Evolutionary conservation across 78 protist species (phyloP), one percentile per base, ranked within the genome.

Genomic region (Tieghemostelium lacteum): DNA sequence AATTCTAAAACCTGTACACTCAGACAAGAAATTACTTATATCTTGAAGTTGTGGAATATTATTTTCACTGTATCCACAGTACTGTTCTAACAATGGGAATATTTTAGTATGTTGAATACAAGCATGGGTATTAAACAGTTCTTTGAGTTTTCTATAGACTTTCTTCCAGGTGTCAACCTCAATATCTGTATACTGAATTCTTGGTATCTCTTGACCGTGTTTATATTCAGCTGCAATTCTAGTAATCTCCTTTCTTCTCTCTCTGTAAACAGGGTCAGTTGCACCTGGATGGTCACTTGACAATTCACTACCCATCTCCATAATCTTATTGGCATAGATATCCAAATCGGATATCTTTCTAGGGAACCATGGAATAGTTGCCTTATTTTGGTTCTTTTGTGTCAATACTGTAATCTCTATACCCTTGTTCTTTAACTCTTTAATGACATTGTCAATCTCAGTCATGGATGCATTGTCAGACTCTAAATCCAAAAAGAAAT

Each of bases 201-300:
- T 65, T 24, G 98, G 98, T 0, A 96, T 42, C 42, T 76, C 63
- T 24, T 87, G 45, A 22, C 98, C 98, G 73, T 87, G 49, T 42
- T 91, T 80, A 75, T 92, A 95, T 39, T 58, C 28, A 29, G 63
- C 24, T 12, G 97, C 98, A 6, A 40, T 60, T 8, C n/a, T 71
- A 12, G 97, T 86, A 54, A 97, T 87, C 39, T 33, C 64, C 42
- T 34, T 39, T 73, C 98, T 88, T 34, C 99, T 88, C 45, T 42
- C 83, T 31, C 94, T 69, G 94, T 97, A 97, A 7, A 28, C 96
- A n/a, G 52, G 49, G 77, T 97, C 99, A 36, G 87, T 60, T 40
- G 95, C 95, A 55, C 98, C 98, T 7, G 98, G 98, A 61, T 97
- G 98, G 65, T 97, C 98, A 7, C 95, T 49, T 8, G 65, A 57